Percentiles rank a stretch among this genome's conserved stretches.
Evolutionary conservation across 495 filamentous ascomycete genomes (phyloP).

Genomic region (Aspergillus nidulans): DNA sequence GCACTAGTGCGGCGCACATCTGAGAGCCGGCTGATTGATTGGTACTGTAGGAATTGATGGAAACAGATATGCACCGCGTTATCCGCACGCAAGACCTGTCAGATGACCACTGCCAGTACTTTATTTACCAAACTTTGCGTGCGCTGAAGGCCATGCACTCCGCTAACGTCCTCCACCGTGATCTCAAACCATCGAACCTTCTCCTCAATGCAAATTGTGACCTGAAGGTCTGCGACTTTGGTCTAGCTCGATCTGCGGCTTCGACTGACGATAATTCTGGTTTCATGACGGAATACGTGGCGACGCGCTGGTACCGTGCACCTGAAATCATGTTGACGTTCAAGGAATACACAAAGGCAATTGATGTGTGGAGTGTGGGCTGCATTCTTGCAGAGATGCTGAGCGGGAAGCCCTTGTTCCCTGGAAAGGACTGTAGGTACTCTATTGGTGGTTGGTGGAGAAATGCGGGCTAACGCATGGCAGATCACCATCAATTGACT

Average conservation of each 20-base stretch:
- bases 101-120: conserved; percentile 99
- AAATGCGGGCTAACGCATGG: conserved; percentile 6
- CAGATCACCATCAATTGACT: conserved; percentile 97
- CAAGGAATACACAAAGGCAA: conserved; percentile 99
- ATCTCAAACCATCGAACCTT: conserved; percentile 95
- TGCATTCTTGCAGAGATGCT: conserved; percentile 99
- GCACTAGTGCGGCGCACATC: neutral
- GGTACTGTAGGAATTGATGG: conserved; percentile 82
- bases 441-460: neutral
- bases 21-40: conserved; percentile 3
- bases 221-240: conserved; percentile 98
- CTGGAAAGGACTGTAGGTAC: conserved; percentile 93
- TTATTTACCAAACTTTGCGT: conserved; percentile 99
- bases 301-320: conserved; percentile 97
- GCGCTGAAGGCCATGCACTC: conserved; percentile 99
- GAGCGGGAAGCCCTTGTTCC: conserved; percentile 96
- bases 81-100: conserved; percentile 98
- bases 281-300: conserved; percentile 99
- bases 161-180: conserved; percentile 95
- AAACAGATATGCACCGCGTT: conserved; percentile 99
- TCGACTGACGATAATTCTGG: conserved; percentile 98
- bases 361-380: conserved; percentile 99
- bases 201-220: conserved; percentile 99
- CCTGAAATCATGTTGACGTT: conserved; percentile 99
- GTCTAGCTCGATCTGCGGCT: conserved; percentile 85